A percentile compares a stretch with the other conserved stretches of the same genome.
These are phyloP conservation scores for Solanum piurae DNA, from an alignment of 257 asterid species.

Conservation along the genomic window DNA sequence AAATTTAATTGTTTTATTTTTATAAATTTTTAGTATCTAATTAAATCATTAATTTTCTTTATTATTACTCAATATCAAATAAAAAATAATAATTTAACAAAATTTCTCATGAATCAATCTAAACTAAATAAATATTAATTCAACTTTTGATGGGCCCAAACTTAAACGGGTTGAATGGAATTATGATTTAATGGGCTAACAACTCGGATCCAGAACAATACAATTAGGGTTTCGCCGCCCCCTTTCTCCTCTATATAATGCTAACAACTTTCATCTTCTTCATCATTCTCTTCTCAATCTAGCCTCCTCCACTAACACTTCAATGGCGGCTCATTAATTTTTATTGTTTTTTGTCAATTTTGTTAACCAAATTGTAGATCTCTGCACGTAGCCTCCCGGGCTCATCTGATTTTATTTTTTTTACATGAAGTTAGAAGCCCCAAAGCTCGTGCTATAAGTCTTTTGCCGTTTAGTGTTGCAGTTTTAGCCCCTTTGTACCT, in stretches of 20 bases:
- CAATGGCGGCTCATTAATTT: not conserved
- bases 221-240: not conserved
- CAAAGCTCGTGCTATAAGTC: not conserved
- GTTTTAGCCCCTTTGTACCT: not conserved
- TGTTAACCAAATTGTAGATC: not conserved
- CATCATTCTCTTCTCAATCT: not conserved
- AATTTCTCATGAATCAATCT: too few relatives aligned
- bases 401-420: not conserved
- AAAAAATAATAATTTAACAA: too few relatives aligned
- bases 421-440: constrained; percentile 1
- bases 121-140: too few relatives aligned
- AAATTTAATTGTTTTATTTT: too few relatives aligned
- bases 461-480: constrained; percentile 2
- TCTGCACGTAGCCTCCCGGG: constrained; percentile 8
- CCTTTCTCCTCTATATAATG: not conserved
- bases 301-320: not conserved
- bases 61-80: too few relatives aligned
- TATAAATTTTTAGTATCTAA: too few relatives aligned
- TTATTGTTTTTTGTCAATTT: not conserved
- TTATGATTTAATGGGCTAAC: not conserved
- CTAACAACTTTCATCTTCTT: not conserved
- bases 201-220: not conserved
- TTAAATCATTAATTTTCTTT: not conserved
- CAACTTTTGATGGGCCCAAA: not conserved
- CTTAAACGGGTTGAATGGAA: not conserved